Base-by-base conservation (phyloP, 2,329 filamentous ascomycete species). In the Capronia epimyces region DNA sequence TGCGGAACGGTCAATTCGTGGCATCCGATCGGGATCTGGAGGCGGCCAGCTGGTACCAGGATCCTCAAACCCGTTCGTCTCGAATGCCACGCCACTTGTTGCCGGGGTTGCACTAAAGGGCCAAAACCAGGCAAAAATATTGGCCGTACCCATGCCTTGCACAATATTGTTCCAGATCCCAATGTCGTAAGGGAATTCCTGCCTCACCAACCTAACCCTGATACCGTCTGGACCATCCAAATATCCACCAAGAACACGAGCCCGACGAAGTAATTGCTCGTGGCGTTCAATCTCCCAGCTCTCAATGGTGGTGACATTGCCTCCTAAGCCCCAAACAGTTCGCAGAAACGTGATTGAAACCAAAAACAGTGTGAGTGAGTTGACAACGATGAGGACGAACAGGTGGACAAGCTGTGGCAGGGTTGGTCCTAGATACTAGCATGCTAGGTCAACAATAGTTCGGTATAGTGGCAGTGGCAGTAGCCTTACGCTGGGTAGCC, bases 111-210 rank as follows among this genome's bases (percentile, higher is more conserved):
- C 58, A 1, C 79, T 70, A 48, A 84, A 71, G 1, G 81, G 81
- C 74, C 78, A 83, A 43, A 83, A 71, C 81, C 81, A 84, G 16
- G 69, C 66, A 0, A 84, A 52, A 1, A 78, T 25, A 37, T 62
- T 62, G 31, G 41, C 44, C 5, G 52, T 52, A 13, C 57, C 79
- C 80, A 84, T 83, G 15, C 76, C 77, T 52, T 78, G 76, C 43
- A 69, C 74, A 20, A 83, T 69, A 55, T 84, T 84, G 2, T 67
- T 60, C 70, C 73, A 81, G 46, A 84, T 77, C 4, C 81, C 81
- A 45, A 84, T 76, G 55, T 84, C 81, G 62, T 82, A 84, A 0
- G 81, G 81, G 56, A 82, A 84, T 56, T 84, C 81, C 57, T 84
- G 81, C 49, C 73, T 76, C 44, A 67, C 66, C 40, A 84, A 79